These are phyloP conservation scores for Trichoderma afroharzianum DNA, from an alignment of 2,329 filamentous ascomycete genomes.

Conservation along the genomic window DNA sequence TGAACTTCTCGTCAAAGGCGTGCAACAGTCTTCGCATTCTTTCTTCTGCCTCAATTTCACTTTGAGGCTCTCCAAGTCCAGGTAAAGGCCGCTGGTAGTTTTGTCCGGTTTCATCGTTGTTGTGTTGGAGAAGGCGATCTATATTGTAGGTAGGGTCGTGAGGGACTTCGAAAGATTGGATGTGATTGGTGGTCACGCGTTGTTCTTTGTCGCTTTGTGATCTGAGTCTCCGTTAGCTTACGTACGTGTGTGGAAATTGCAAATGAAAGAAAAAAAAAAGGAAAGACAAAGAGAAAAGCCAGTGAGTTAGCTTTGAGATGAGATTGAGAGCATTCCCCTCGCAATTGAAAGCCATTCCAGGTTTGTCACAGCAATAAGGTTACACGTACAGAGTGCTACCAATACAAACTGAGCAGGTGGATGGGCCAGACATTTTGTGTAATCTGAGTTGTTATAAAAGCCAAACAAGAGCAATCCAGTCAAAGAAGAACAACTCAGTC, in stretches of 20 bases:
- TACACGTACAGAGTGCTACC: not conserved
- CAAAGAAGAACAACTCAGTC: not conserved
- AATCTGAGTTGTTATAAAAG: not conserved
- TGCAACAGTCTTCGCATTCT: not conserved
- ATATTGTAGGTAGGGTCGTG: not conserved
- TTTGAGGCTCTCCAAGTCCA: not conserved
- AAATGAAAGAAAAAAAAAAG: not conserved
- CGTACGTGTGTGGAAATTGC: not conserved
- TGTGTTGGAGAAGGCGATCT: not conserved
- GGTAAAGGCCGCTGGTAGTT: not conserved
- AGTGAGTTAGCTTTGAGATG: not conserved
- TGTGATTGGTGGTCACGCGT: not conserved
- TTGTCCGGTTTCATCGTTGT: not conserved
- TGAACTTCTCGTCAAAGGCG: not conserved
- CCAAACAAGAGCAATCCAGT: not conserved
- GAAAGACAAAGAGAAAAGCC: not conserved
- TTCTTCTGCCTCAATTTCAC: not conserved
- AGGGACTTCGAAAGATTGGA: not conserved
- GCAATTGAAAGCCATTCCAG: not conserved
- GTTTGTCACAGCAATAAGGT: not conserved
- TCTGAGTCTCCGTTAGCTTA: not conserved
- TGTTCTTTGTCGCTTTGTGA: not conserved
- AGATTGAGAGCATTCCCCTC: not conserved
- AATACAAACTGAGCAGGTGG: not conserved
- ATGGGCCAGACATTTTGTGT: not conserved